A percentile compares a stretch with the other conserved stretches of the same genome.
phyloP scores from a whole-genome alignment of 2,329 filamentous ascomycete species.

The Xylariaceae sp. region DNA sequence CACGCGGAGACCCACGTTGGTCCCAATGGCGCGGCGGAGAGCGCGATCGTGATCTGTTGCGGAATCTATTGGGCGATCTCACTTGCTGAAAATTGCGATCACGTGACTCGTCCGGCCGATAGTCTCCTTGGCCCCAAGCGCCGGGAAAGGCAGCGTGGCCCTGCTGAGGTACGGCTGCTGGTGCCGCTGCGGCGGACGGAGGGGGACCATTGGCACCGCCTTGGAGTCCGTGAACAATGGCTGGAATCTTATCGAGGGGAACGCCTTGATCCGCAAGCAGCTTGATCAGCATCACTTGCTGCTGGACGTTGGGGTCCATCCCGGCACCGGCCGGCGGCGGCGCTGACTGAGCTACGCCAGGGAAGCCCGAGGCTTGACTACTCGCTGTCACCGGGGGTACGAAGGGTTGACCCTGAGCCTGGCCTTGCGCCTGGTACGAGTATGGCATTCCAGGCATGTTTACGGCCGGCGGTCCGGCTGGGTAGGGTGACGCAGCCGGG shows the following conservation, averaged over 20 bases:
- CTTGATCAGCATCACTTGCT: slow-evolving; percentile 69
- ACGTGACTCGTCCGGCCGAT: slow-evolving; percentile 39
- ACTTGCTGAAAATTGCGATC: slow-evolving; percentile 51
- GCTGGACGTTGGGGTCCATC: slow-evolving; percentile 51
- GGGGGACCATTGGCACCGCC: slow-evolving; percentile 27
- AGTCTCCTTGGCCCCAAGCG: slow-evolving; percentile 28
- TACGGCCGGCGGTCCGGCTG: slow-evolving; percentile 48
- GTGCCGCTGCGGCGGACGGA: slow-evolving; percentile 10
- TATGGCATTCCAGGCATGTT: slow-evolving; percentile 42
- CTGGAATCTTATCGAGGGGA: slow-evolving; percentile 67
- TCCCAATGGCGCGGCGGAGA: slow-evolving; percentile 72
- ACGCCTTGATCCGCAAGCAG: slow-evolving; percentile 68
- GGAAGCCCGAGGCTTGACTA: slow-evolving; percentile 31
- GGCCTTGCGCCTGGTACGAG: slow-evolving; percentile 37
- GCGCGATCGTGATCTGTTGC: slow-evolving; percentile 65
- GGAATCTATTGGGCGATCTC: slow-evolving; percentile 55
- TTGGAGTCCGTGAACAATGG: slow-evolving; percentile 47
- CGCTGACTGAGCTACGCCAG: slow-evolving; percentile 27
- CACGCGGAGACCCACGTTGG: slow-evolving; percentile 56
- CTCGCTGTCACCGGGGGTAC: slow-evolving; percentile 25
- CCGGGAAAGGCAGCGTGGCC: slow-evolving; percentile 30
- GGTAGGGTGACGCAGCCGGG: slow-evolving; percentile 28
- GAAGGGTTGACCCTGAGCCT: slow-evolving; percentile 24
- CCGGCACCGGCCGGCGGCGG: slow-evolving; percentile 28
- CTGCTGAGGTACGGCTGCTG: slow-evolving; percentile 31